Evolutionary conservation across 805 yeast genomes (phyloP).

Genomic region (Teunomyces gatunensis): DNA sequence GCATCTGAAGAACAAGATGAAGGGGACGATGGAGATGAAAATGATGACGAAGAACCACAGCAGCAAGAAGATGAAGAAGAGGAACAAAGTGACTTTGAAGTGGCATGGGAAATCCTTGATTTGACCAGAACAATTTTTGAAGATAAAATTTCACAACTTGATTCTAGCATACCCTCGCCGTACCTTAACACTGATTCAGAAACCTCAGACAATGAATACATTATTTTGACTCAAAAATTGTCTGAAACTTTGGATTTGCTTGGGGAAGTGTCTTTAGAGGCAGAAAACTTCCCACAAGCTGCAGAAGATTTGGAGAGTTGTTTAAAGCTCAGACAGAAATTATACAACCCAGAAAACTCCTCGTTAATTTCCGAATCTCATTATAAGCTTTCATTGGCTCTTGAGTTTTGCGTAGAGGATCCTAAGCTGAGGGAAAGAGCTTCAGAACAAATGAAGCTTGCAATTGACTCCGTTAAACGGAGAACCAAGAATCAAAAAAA

Average conservation of each 20-base stretch:
- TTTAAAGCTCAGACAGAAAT: slow-evolving; percentile 49
- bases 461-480: slow-evolving; percentile 43
- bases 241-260: slow-evolving; percentile 74
- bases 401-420: slow-evolving; percentile 65
- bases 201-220: slow-evolving; percentile 30
- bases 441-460: slow-evolving; percentile 50
- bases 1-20: slow-evolving; percentile 13
- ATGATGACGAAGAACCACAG: slow-evolving; percentile 16
- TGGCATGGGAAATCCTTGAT: slow-evolving; percentile 86
- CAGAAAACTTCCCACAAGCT: slow-evolving; percentile 83
- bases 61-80: slow-evolving; percentile 32
- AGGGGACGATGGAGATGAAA: slow-evolving; percentile 18
- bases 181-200: slow-evolving; percentile 29
- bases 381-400: slow-evolving; percentile 75
- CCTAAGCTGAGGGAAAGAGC: slow-evolving; percentile 48
- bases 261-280: slow-evolving; percentile 88
- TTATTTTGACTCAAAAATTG: slow-evolving; percentile 48
- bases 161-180: slow-evolving; percentile 17
- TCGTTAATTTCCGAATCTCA: slow-evolving; percentile 72
- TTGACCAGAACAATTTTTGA: slow-evolving; percentile 68
- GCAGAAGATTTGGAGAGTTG: slow-evolving; percentile 63
- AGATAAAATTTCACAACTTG: slow-evolving; percentile 25
- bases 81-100: slow-evolving; percentile 72
- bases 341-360: slow-evolving; percentile 49
- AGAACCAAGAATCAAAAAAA: slow-evolving; percentile 41